These are phyloP conservation scores for Penicillium psychrosexuale DNA, from an alignment of 2,329 filamentous ascomycete species.

Conservation along the genomic window DNA sequence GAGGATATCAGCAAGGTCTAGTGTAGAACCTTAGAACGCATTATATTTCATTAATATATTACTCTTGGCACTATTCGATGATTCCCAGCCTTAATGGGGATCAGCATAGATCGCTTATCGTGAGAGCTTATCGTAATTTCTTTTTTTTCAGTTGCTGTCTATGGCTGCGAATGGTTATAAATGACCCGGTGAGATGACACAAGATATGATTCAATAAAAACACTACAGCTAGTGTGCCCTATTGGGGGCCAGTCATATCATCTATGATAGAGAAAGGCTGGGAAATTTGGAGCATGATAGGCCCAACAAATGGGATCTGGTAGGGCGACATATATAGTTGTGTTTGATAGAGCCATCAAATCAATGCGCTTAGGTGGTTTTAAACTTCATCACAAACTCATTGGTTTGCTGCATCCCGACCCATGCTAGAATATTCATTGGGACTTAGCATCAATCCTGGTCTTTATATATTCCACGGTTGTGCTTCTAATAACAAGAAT, in stretches of 20 bases:
- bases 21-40: neutral
- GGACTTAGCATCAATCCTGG: too few relatives aligned
- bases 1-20: neutral
- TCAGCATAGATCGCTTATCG: neutral
- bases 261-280: neutral
- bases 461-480: too few relatives aligned
- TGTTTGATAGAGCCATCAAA: neutral
- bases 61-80: neutral
- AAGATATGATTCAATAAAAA: neutral
- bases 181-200: neutral
- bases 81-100: neutral
- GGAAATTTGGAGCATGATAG: neutral
- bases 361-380: neutral
- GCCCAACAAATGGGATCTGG: neutral
- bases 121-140: neutral
- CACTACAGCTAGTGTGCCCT: neutral
- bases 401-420: too few relatives aligned
- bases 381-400: neutral
- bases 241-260: too few relatives aligned
- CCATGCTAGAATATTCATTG: too few relatives aligned
- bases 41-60: neutral
- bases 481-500: too few relatives aligned
- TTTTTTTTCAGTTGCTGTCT: neutral
- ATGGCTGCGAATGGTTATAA: too few relatives aligned
- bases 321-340: neutral